These are phyloP conservation scores for Globisporangium apiculatum DNA, from an alignment of 352 stramenopile genomes.

Conservation along the genomic window DNA sequence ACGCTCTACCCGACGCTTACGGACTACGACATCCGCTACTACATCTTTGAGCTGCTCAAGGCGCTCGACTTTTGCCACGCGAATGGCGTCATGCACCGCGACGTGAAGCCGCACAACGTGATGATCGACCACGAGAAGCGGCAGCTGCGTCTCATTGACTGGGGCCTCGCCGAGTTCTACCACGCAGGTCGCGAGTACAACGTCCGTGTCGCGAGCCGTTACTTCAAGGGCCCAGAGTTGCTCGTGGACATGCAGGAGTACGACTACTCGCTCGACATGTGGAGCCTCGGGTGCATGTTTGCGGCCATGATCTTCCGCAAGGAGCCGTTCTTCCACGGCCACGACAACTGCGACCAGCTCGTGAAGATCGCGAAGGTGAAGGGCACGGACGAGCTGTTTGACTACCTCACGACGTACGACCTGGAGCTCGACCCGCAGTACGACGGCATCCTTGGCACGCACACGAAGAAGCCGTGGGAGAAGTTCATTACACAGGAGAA, in stretches of 20 bases:
- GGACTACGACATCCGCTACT: slow-evolving; percentile 99
- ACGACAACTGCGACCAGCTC: slow-evolving; percentile 99
- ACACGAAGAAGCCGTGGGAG: slow-evolving; percentile 98
- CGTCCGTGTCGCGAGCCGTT: slow-evolving; percentile 97
- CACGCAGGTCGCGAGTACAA: slow-evolving; percentile 98
- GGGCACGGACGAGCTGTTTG: slow-evolving; percentile 97
- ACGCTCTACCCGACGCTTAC: slow-evolving; percentile 97
- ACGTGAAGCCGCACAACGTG: slow-evolving; percentile 91
- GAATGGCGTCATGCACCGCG: slow-evolving; percentile 99
- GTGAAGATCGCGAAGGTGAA: slow-evolving; percentile 98
- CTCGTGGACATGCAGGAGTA: slow-evolving; percentile 99
- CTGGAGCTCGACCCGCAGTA: slow-evolving; percentile 98
- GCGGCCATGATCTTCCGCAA: slow-evolving; percentile 99
- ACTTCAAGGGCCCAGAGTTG: slow-evolving; percentile 99
- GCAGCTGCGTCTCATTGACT: slow-evolving; percentile 94
- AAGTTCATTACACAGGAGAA: slow-evolving; percentile 99
- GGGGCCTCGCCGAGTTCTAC: slow-evolving; percentile 99
- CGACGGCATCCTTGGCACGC: slow-evolving; percentile 95
- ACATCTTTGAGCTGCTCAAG: slow-evolving; percentile 96
- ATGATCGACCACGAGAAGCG: slow-evolving; percentile 99
- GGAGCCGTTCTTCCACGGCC: slow-evolving; percentile 99
- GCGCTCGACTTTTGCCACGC: slow-evolving; percentile 98
- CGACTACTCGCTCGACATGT: slow-evolving; percentile 43
- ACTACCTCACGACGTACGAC: slow-evolving; percentile 99
- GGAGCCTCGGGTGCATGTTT: slow-evolving; percentile 98